These are phyloP conservation scores for Leccinum incarnatum DNA, from an alignment of 768 basidiomycete species.

Conservation along the genomic window DNA sequence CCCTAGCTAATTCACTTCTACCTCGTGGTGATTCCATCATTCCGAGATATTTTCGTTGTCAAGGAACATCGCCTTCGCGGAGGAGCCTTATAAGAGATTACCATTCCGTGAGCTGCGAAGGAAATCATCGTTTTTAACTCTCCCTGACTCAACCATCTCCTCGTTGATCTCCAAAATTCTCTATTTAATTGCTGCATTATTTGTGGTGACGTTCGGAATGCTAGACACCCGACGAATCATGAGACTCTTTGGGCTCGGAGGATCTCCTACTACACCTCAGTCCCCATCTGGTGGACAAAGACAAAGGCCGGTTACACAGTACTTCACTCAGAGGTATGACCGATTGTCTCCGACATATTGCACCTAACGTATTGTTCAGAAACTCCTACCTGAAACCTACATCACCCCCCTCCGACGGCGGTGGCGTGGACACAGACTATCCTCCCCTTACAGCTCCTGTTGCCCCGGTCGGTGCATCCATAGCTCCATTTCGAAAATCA, in stretches of 20 bases:
- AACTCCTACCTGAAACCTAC: slow-evolving; percentile 16
- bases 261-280: slow-evolving; percentile 26
- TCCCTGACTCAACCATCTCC: slow-evolving; percentile 13
- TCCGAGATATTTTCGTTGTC: slow-evolving; percentile 15
- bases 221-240: slow-evolving; percentile 33
- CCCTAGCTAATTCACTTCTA: slow-evolving; percentile 1
- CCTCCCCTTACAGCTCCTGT: slow-evolving; percentile 34
- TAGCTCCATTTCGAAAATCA: slow-evolving; percentile 26
- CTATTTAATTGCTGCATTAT: slow-evolving; percentile 19
- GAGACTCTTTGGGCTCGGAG: slow-evolving; percentile 31
- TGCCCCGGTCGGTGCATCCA: slow-evolving; percentile 26
- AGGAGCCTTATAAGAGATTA: slow-evolving; percentile 26
- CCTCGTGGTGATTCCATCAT: slow-evolving; percentile 23
- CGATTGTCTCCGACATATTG: neutral
- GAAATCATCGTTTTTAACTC: slow-evolving; percentile 13
- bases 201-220: slow-evolving; percentile 28
- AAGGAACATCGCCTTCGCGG: slow-evolving; percentile 29
- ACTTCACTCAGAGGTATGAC: slow-evolving; percentile 20
- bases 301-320: slow-evolving; percentile 25
- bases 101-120: slow-evolving; percentile 11
- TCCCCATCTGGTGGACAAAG: slow-evolving; percentile 19
- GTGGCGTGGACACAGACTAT: slow-evolving; percentile 21
- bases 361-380: slow-evolving; percentile 2
- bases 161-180: slow-evolving; percentile 25
- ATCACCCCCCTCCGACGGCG: slow-evolving; percentile 1